A percentile compares a stretch with the other conserved stretches of the same genome.
Conservation (phyloP, 1,139 yeast genomes). For the Taphrina communis region DNA sequence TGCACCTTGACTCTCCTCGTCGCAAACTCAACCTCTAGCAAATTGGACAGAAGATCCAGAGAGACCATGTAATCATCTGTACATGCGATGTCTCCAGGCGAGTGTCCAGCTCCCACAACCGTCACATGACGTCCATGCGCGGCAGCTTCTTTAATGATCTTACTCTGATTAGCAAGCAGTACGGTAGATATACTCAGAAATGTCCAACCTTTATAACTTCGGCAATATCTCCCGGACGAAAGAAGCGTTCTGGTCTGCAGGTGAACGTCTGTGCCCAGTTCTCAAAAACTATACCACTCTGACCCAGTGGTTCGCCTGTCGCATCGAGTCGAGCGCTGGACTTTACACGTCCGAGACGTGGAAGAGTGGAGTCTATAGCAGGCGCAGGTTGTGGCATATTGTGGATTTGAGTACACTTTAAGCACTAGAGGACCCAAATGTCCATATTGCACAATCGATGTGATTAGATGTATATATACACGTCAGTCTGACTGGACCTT, state of each 20-base stretch:
- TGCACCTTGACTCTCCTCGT: constrained; percentile 80
- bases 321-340: neutral
- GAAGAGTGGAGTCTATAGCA: constrained; percentile 31
- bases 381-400: constrained; percentile 2
- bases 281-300: constrained; percentile 24
- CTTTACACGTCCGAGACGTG: neutral
- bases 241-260: constrained; percentile 43
- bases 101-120: constrained; percentile 93
- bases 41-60: constrained; percentile 71
- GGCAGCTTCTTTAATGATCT: constrained; percentile 69
- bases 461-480: too few relatives aligned
- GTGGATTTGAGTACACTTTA: neutral
- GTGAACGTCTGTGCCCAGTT: constrained; percentile 41
- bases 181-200: neutral
- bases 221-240: constrained; percentile 24
- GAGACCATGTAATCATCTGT: constrained; percentile 87
- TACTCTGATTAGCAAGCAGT: neutral
- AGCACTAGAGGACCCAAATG: neutral
- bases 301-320: neutral
- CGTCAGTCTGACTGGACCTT: too few relatives aligned
- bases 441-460: neutral
- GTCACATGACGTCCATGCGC: constrained; percentile 68
- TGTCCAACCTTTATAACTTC: constrained; percentile 32
- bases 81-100: constrained; percentile 91
- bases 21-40: constrained; percentile 57